Base-by-base conservation (phyloP, 768 basidiomycete genomes). In the Leucosporidium creatinivorum region DNA sequence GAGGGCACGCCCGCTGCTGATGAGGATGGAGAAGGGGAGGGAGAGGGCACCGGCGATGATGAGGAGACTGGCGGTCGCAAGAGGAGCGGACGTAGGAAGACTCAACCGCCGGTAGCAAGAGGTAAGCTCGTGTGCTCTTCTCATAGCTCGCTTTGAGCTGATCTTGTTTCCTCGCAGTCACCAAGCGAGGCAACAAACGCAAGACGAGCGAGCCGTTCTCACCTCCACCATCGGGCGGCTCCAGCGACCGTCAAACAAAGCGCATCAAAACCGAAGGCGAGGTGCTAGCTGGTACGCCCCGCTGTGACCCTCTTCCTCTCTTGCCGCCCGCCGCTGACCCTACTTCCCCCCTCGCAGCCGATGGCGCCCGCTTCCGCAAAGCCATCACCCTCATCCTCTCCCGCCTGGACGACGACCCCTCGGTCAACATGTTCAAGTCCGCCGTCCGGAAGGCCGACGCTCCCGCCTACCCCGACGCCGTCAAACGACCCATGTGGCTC, bases 361-460 rank as follows among this genome's bases (percentile, higher is more conserved):
- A 36, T 5, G 15, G 18, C 33, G 30, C 28, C 5, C 56, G 33
- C 7, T 31, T 36, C 56, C 56, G 31, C 30, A 21, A 21, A 21
- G 31, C 56, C 28, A 31, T 31, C 56, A 33, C 30, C 18, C 30
- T 17, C 30, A 28, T 71, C 19, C 30, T 71, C 63, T 60, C 59
- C 5, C 33, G 58, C n/a, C 67, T 72, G 21, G 61, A 62, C 21
- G 51, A 50, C 9, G 39, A 66, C 28, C 61, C 57, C 12, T 63
- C 61, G 56, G 68, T 67, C 25, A 56, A 51, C 61, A 57, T 49
- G 15, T 73, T 73, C 63, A 63, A 66, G 21, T 30, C 65, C 17
- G 60, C 59, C 47, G 59, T 73, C 6, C 61, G 58, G 0, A 39
- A 44, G 8, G 21, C 44, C 3, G 39, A 52, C 39, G 71, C 71